A percentile compares a stretch with the other conserved stretches of the same genome.
phyloP scores from a whole-genome alignment of 116 monocot genomes.

The Phalaenopsis hybrid region DNA sequence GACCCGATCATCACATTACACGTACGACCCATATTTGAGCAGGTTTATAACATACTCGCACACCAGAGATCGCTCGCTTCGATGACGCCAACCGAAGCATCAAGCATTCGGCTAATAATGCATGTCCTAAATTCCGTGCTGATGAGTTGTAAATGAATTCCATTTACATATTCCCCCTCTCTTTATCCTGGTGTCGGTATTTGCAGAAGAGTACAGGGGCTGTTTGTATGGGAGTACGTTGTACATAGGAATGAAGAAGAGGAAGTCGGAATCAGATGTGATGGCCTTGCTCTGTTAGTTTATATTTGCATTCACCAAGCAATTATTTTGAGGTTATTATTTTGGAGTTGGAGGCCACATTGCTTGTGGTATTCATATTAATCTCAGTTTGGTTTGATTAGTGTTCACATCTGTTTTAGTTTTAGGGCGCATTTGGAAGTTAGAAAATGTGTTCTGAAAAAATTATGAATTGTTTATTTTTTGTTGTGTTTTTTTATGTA shows the following conservation, averaged over 20 bases:
- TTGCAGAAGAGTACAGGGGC: not conserved
- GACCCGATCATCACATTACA: constrained; percentile 70
- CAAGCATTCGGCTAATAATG: constrained; percentile 64
- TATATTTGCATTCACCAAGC: not conserved
- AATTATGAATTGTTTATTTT: too few relatives aligned
- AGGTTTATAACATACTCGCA: constrained; percentile 59
- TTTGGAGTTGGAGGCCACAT: too few relatives aligned
- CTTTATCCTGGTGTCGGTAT: not conserved
- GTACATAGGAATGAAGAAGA: not conserved
- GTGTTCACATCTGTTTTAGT: too few relatives aligned
- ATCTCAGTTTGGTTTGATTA: too few relatives aligned
- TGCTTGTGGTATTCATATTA: too few relatives aligned
- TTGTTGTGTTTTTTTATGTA: too few relatives aligned
- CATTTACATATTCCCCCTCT: not conserved
- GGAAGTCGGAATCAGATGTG: not conserved
- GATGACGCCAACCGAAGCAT: constrained; percentile 42
- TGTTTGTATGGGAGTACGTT: not conserved
- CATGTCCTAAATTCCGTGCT: constrained; percentile 89
- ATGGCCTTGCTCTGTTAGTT: not conserved
- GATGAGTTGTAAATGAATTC: constrained; percentile 67
- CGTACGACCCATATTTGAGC: constrained; percentile 77
- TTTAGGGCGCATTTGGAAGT: too few relatives aligned
- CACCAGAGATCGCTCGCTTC: constrained; percentile 69
- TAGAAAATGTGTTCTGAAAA: too few relatives aligned
- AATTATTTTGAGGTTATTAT: too few relatives aligned